These are phyloP conservation scores for Boechera stricta DNA, from an alignment of 345 rosid genomes.

Conservation along the genomic window DNA sequence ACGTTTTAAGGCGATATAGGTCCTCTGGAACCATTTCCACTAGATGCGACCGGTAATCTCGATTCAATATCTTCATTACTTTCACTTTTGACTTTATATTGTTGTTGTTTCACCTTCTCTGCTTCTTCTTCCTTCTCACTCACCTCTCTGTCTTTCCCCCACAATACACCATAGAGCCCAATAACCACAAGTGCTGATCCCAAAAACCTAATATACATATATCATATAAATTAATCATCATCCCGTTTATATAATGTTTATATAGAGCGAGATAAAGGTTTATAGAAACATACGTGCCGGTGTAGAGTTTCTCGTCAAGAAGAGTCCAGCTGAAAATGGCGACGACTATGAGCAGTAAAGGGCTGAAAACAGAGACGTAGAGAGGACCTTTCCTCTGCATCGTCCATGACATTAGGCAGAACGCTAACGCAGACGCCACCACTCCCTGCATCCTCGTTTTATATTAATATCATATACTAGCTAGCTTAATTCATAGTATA, in stretches of 20 bases:
- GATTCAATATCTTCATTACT: slow-evolving; percentile 44
- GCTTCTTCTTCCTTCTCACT: slow-evolving; percentile 29
- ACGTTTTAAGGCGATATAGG: slow-evolving; percentile 17
- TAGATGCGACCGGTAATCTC: slow-evolving; percentile 25
- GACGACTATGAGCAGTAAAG: slow-evolving; percentile 69
- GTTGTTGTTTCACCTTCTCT: slow-evolving; percentile 29
- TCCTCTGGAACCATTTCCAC: slow-evolving; percentile 34
- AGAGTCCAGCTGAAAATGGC: slow-evolving; percentile 84
- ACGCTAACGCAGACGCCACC: slow-evolving; percentile 73
- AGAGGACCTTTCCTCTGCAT: slow-evolving; percentile 83
- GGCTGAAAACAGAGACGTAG: slow-evolving; percentile 87
- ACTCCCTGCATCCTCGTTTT: slow-evolving; percentile 57
- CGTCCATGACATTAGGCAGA: slow-evolving; percentile 72
- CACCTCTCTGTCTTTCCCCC: slow-evolving; percentile 84
- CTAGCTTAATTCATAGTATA: not conserved
- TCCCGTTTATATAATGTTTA: not conserved
- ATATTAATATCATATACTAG: not conserved
- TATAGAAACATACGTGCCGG: slow-evolving; percentile 68
- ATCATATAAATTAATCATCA: not conserved
- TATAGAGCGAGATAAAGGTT: not conserved
- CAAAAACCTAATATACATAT: slow-evolving; percentile 49
- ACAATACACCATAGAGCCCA: slow-evolving; percentile 80
- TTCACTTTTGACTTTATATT: slow-evolving; percentile 7
- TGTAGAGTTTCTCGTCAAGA: slow-evolving; percentile 73
- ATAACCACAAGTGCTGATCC: slow-evolving; percentile 75